These are phyloP conservation scores for Decorospora gaudefroyi DNA, from an alignment of 2,329 filamentous ascomycete species.

Conservation along the genomic window DNA sequence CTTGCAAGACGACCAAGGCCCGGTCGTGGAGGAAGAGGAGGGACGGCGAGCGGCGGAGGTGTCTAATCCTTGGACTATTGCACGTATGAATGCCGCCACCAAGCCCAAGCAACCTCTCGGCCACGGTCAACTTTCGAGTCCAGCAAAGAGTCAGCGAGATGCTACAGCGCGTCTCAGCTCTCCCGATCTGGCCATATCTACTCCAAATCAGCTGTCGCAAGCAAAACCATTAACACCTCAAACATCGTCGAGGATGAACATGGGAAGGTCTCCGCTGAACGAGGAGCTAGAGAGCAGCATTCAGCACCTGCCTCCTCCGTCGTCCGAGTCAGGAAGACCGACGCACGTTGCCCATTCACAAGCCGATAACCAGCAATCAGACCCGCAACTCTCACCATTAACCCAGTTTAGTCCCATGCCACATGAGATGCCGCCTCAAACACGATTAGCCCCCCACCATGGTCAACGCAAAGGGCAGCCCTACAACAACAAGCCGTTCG, in stretches of 20 bases:
- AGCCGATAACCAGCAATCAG: not conserved
- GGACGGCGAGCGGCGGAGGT: slow-evolving; percentile 39
- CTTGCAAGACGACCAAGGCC: slow-evolving; percentile 19
- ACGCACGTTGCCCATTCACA: not conserved
- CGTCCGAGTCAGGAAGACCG: not conserved
- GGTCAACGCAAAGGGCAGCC: slow-evolving; percentile 6
- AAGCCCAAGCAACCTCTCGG: slow-evolving; percentile 20
- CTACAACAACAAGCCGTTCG: slow-evolving; percentile 36
- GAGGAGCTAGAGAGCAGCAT: slow-evolving; percentile 17
- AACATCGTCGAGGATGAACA: slow-evolving; percentile 14
- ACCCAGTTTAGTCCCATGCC: not conserved
- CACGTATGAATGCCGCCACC: slow-evolving; percentile 51
- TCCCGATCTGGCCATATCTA: slow-evolving; percentile 5
- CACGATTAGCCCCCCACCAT: slow-evolving; percentile 3
- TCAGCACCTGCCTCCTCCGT: not conserved
- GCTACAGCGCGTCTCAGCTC: slow-evolving; percentile 10
- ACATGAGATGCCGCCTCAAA: not conserved
- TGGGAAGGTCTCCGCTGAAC: not conserved
- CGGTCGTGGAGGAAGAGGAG: slow-evolving; percentile 32
- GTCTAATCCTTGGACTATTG: slow-evolving; percentile 57
- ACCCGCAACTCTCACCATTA: not conserved
- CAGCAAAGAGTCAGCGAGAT: slow-evolving; percentile 25
- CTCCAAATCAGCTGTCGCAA: not conserved
- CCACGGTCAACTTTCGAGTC: slow-evolving; percentile 33
- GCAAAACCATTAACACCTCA: slow-evolving; percentile 25